Evolutionary conservation across 139 green algal species (phyloP), one percentile per base, ranked within the genome.

Genomic region (Volvox africanus): DNA sequence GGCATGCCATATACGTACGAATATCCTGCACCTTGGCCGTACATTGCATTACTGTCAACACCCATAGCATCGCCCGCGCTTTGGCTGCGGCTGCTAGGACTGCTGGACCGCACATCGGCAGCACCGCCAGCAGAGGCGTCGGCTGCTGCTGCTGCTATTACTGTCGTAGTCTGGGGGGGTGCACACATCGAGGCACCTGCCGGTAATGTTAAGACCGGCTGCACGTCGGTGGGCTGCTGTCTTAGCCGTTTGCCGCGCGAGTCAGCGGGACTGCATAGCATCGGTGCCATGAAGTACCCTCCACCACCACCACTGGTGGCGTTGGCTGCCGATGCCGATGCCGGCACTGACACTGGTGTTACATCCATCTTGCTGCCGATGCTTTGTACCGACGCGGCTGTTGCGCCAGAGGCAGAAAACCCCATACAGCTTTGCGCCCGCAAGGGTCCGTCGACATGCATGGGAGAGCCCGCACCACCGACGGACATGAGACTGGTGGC

Each of bases 1-100:
- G 82, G 82, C 62, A 79, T 22, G 82, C 62, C 62, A 68, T 88
- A 88, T n/a, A 35, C 2, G 36, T 88, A 88, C 35, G 67, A 65
- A 35, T 88, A 80, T 19, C 24, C 32, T 9, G 19, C 18, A 0
- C 35, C 67, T 13, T 88, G 36, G 12, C 11, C 36, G 67, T 88
- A 80, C 83, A 80, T 62, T 14, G 65, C 82, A 14, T 21, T 35
- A 24, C 62, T 68, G 6, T 75, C 85, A 68, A 71, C 20, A 35
- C 67, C 79, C 83, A 88, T 88, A 1, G 83, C 65, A 22, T 88
- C 83, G 13, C 83, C 83, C 24, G 68, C 67, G 67, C 67, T 79
- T n/a, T 79, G 82, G 62, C 62, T 61, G 67, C 33, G 37, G 69
- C n/a, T 80, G 85, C 28, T 82, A 20, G 85, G 85, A 50, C 69